Base-by-base conservation (phyloP, 495 filamentous ascomycete species). In the Parathielavia hyrcaniae region DNA sequence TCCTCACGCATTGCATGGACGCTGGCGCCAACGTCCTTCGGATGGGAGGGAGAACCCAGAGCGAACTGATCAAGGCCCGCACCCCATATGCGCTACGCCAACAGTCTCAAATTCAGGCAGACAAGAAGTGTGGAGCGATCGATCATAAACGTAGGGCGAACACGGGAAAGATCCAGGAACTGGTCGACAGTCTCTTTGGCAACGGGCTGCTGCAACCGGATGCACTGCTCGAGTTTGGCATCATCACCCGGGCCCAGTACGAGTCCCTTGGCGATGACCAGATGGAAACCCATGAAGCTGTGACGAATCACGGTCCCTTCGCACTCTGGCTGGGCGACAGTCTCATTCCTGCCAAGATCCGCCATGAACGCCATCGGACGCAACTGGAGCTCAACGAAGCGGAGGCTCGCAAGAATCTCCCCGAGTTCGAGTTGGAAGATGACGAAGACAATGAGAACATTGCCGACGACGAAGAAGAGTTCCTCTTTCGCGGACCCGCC, bases 41-140 rank as follows among this genome's bases (percentile, higher is more conserved):
- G 8, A 73, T 97, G 17, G 92, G 92, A n/a, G 83, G 84, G 7
- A 79, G 89, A n/a, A 85, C 79, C 7, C 67, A 78, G 39, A 86
- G 87, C 55, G 70, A 77, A 13, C 77, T 81, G 16, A 85, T 91
- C 62, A 81, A 84, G 59, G 69, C 75, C 5, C 79, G 83, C 10
- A 90, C 83, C 0, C 67, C 95, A 8, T 88, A 74, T 65, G 77
- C 86, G 60, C 68, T 89, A 2, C 78, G 81, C 52, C 73, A 30
- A 56, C 65, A 10, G 43, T 54, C 45, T 62, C n/a, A 39, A 35
- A 14, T 56, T 22, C 36, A 48, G 30, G 3, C 57, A 9, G 68
- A 70, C 26, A 53, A 34, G 12, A 63, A 67, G 16, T 63, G 57
- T 30, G 65, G 55, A 26, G 52, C 43, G 5, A 57, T 71, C 4